These are phyloP conservation scores for Echria macrotheca DNA, from an alignment of 495 filamentous ascomycete species.

Conservation along the genomic window DNA sequence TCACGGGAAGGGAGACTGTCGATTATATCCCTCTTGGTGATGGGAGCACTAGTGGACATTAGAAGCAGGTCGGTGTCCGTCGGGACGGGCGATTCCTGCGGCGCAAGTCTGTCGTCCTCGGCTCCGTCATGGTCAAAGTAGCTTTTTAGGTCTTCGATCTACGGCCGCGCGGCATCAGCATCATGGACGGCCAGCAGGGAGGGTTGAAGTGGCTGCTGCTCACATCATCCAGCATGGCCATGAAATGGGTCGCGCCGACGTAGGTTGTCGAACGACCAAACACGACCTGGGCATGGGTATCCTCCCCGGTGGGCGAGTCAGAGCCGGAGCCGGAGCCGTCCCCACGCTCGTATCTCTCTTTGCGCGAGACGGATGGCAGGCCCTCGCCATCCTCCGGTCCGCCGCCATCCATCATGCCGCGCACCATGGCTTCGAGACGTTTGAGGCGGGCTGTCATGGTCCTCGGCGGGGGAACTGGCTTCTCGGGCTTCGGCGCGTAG, in stretches of 20 bases:
- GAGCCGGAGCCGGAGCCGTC: neutral
- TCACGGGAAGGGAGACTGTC: constrained; percentile 33
- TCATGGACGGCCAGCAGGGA: neutral
- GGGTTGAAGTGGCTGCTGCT: constrained; percentile 16
- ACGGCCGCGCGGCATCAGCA: neutral
- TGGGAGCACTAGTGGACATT: constrained; percentile 19
- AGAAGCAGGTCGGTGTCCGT: constrained; percentile 31
- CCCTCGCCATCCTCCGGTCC: constrained; percentile 21
- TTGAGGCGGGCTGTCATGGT: constrained; percentile 47
- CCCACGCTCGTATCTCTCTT: too few species aligned
- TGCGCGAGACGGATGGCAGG: neutral
- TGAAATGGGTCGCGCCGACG: constrained; percentile 50
- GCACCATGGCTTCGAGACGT: constrained; percentile 50
- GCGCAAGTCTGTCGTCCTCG: constrained; percentile 23
- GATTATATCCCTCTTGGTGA: constrained; percentile 34
- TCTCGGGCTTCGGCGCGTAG: constrained; percentile 41
- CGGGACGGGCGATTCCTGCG: constrained; percentile 17
- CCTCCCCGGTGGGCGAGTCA: neutral
- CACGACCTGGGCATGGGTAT: constrained; percentile 24
- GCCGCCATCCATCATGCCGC: constrained; percentile 39
- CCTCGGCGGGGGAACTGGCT: constrained; percentile 26
- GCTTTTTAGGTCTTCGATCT: constrained; percentile 43
- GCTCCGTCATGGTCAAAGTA: constrained; percentile 38
- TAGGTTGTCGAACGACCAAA: constrained; percentile 36
- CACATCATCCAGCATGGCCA: constrained; percentile 51